Percentiles rank a stretch among this genome's conserved stretches.
Conservation (phyloP, 139 green algal species). For the Ettlia oleoabundans region DNA sequence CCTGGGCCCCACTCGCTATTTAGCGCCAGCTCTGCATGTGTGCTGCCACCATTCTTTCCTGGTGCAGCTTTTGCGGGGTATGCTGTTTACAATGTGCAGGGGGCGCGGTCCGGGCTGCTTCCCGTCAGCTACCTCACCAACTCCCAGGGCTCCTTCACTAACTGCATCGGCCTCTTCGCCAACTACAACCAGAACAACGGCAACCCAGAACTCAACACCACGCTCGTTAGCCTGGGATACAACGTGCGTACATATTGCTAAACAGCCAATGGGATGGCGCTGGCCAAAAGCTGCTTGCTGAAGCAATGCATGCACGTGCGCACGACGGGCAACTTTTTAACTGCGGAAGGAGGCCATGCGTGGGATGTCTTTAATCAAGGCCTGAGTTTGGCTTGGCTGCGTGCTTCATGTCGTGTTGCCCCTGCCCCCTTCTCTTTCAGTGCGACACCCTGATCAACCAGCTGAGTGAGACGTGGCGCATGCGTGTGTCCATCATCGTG, state of each 20-base stretch:
- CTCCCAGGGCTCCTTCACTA: not conserved
- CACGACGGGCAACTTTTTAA: too few relatives aligned
- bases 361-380: too few relatives aligned
- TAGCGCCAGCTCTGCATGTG: not conserved
- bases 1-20: too few relatives aligned
- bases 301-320: too few relatives aligned
- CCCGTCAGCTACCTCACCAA: conserved; percentile 44
- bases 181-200: conserved; percentile 6
- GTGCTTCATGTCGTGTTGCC: too few relatives aligned
- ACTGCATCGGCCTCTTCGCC: conserved; percentile 39
- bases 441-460: conserved; percentile 60
- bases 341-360: too few relatives aligned
- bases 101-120: conserved; percentile 77
- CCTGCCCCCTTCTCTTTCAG: conserved; percentile 46
- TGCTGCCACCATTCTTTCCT: not conserved
- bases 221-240: not conserved
- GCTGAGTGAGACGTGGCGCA: conserved; percentile 62
- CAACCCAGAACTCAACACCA: not conserved
- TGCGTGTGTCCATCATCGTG: conserved; percentile 79
- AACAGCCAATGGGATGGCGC: too few relatives aligned
- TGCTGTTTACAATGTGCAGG: conserved; percentile 83
- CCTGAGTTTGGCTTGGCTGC: too few relatives aligned
- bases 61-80: conserved; percentile 81
- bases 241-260: conserved; percentile 12
- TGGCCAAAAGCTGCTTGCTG: too few relatives aligned